Percentiles rank a stretch among this genome's conserved stretches.
These are phyloP conservation scores for Coemansia sp. DNA, from an alignment of 192 early-diverging fungal genomes.

Conservation along the genomic window DNA sequence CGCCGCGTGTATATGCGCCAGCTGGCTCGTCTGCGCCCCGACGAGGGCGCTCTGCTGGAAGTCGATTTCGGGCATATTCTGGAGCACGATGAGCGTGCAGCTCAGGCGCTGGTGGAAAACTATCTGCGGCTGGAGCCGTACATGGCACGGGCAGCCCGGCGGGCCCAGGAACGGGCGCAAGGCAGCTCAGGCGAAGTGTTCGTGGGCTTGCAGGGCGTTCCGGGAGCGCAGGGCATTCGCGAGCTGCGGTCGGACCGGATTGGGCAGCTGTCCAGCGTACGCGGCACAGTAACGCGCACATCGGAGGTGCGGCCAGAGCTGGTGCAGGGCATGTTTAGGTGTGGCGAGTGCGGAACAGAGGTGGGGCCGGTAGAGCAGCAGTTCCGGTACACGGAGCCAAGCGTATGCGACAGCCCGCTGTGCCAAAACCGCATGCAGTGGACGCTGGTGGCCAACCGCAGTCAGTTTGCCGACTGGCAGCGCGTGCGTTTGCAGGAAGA, in stretches of 20 bases:
- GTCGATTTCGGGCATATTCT: slow-evolving; percentile 73
- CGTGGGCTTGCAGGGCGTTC: slow-evolving; percentile 68
- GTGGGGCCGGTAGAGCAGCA: slow-evolving; percentile 90
- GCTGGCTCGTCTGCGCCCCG: slow-evolving; percentile 56
- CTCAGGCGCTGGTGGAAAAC: slow-evolving; percentile 63
- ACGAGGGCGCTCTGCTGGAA: slow-evolving; percentile 65
- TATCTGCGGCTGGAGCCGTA: slow-evolving; percentile 85
- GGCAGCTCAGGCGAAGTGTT: slow-evolving; percentile 11
- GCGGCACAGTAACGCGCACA: slow-evolving; percentile 94
- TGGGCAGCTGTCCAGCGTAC: slow-evolving; percentile 76
- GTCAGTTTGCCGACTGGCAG: slow-evolving; percentile 97
- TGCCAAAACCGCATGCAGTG: slow-evolving; percentile 82
- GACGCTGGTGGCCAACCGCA: slow-evolving; percentile 76
- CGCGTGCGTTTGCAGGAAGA: slow-evolving; percentile 95
- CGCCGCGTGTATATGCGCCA: slow-evolving; percentile 66
- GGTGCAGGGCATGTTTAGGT: slow-evolving; percentile 85
- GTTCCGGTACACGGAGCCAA: slow-evolving; percentile 95
- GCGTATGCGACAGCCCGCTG: slow-evolving; percentile 73
- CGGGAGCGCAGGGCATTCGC: slow-evolving; percentile 66
- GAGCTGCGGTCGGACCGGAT: slow-evolving; percentile 80
- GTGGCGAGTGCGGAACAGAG: slow-evolving; percentile 75
- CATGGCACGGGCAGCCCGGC: slow-evolving; percentile 80
- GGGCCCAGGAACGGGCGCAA: slow-evolving; percentile 46
- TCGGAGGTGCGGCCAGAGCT: slow-evolving; percentile 97
- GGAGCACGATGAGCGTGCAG: slow-evolving; percentile 57